phyloP scores from a whole-genome alignment of 768 basidiomycete species.

The Pholiota microspora region DNA sequence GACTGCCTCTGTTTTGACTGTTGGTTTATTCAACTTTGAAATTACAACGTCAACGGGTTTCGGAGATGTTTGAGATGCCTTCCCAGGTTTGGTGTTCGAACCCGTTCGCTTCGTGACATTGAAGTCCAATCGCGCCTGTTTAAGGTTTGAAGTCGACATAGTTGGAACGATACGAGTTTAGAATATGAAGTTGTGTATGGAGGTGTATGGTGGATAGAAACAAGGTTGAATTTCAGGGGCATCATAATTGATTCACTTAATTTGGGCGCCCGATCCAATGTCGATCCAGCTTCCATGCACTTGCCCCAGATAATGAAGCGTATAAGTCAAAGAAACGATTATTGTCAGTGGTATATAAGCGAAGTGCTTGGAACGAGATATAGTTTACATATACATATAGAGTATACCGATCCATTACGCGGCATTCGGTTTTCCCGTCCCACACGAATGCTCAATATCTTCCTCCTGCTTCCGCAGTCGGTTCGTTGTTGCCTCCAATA shows the following conservation, averaged over 20 bases:
- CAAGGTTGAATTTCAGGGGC: conserved; percentile 1
- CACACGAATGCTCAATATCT: conserved; percentile 70
- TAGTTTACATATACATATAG: background rate
- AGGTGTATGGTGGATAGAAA: background rate
- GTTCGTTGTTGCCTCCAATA: conserved; percentile 60
- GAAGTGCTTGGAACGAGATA: no score
- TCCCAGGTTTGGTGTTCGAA: conserved; percentile 24
- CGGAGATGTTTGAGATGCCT: conserved; percentile 16
- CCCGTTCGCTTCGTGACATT: conserved; percentile 44
- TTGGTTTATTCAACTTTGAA: conserved; percentile 10
- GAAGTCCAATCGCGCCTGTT: conserved; percentile 47
- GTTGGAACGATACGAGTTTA: background rate
- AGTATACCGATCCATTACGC: background rate
- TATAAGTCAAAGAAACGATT: background rate
- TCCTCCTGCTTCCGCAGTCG: conserved; percentile 66
- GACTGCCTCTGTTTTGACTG: conserved; percentile 3
- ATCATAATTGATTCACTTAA: background rate
- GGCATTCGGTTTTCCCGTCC: conserved; percentile 33
- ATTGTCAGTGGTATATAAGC: no score
- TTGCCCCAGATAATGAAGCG: background rate
- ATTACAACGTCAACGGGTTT: conserved; percentile 6
- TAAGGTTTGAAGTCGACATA: conserved; percentile 22
- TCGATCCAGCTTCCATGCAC: background rate
- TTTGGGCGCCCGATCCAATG: background rate
- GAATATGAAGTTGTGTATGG: background rate